Evolutionary conservation across 164 flowering plant genomes (phyloP).

Genomic region (Chimonanthus praecox): DNA sequence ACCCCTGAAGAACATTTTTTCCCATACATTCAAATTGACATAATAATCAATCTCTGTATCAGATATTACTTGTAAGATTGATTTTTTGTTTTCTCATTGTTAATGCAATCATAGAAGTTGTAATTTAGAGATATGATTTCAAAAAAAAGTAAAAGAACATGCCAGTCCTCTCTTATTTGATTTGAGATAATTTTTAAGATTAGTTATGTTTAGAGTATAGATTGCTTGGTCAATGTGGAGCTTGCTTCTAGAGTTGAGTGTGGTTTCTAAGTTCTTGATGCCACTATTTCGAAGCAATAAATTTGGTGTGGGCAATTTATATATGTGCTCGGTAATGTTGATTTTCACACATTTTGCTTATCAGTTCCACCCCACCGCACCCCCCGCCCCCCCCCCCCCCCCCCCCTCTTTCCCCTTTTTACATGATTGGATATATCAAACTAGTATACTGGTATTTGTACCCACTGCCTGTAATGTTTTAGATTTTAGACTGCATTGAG

Average conservation of each 20-base stretch:
- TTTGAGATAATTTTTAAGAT: neutral
- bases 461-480: no score
- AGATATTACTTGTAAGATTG: neutral
- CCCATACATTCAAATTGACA: neutral
- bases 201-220: neutral
- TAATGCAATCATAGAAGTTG: neutral
- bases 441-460: no score
- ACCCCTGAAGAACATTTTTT: neutral
- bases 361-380: no score
- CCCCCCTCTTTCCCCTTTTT: no score
- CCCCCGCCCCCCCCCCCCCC: no score
- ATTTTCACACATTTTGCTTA: no score
- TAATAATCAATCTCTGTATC: neutral
- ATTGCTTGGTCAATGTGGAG: neutral
- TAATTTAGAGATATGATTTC: slow-evolving; percentile 1
- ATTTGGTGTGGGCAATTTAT: neutral
- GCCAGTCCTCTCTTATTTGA: neutral
- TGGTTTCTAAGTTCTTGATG: neutral
- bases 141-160: neutral
- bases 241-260: neutral
- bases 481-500: neutral
- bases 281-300: neutral
- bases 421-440: no score
- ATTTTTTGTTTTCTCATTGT: neutral
- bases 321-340: neutral